Evolutionary conservation across 2,329 filamentous ascomycete genomes (phyloP), one percentile per base, ranked within the genome.

Genomic region (Hypoxylon sp.): DNA sequence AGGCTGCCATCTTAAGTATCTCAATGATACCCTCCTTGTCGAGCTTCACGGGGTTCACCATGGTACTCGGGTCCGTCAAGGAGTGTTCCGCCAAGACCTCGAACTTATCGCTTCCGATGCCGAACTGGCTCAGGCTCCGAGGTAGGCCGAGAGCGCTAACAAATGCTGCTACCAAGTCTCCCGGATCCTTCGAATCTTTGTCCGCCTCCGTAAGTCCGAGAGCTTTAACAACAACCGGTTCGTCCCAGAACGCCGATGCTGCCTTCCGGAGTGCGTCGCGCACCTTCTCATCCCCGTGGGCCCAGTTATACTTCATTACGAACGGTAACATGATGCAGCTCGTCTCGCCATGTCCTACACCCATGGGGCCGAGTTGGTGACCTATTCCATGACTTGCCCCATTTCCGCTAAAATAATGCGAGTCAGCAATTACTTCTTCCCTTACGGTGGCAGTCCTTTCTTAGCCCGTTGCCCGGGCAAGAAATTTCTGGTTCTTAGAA

Each of bases 371-470:
- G 3, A 74, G 69, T 32, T 74, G 70, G 28, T 74, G 72, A 13
- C 72, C 72, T 38, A 74, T 74, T 5, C 72, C 72, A 14, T 74
- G 72, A 9, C 65, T 69, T 2, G 72, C 72, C 10, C 72, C 70
- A 30, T 72, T 61, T 10, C 59, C 60, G 19, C 66, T 61, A 5
- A 34, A 5, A 14, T 4, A 10, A 21, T 21, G 38, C 19, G 7
- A 21, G 38, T 43, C 17, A 43, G 38, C 21, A 10, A 43, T 21
- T 43, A 21, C 17, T 21, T 43, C 7, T 21, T 11, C 5, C 9
- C 11, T 43, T 7, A 43, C 2, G 17, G 38, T 1, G 17, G 13
- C 5, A 30, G 28, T 30, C 28, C 28, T 30, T 30, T 30, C 28
- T 30, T 30, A 30, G 28, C 28, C 28, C 6, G 5, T 7, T 30